Evolutionary conservation across 2,329 filamentous ascomycete species (phyloP), one percentile per base, ranked within the genome.

Genomic region (Tolypocladium tundrense): DNA sequence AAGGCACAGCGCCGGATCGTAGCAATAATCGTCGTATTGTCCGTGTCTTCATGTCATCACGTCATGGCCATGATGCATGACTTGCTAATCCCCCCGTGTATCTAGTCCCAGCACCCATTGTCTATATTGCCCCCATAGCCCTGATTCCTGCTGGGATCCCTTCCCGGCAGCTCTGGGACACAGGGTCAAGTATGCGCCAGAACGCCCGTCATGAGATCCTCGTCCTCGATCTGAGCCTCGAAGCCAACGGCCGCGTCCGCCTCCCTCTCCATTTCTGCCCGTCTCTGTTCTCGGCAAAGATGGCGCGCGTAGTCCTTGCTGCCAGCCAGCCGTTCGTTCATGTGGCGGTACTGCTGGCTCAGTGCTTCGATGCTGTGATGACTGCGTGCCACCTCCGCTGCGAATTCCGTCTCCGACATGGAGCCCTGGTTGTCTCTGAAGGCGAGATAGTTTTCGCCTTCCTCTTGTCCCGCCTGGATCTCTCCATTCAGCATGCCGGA

Each of bases 161-260:
- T 51, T n/a, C 14, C 10, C 31, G 5, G 48, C 16, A n/a, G 16
- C 21, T 35, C 24, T 35, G 31, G 16, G 19, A 8, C 42, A n/a
- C 27, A 31, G 4, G 14, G 24, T 59, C 52, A 65, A 19, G 56
- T 57, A 53, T 63, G 62, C 37, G 64, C 62, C 56, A 69, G 45
- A 21, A 75, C 68, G 21, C 76, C 81, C 14, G 75, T 77, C 82
- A 85, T 85, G 31, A 85, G 67, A 61, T 85, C 82, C 66, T 85
- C 82, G n/a, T 85, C 82, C 57, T 84, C 81, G 42, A 83, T 71
- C 54, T 77, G 72, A 14, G 72, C 67, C 33, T 80, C 75, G 59
- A 81, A 82, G 45, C 70, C 72, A 33, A 73, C 58, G 3, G 68
- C 65, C 3, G 68, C 65, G 55, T 70, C 68, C 21, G 69, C 67